A percentile compares a stretch with the other conserved stretches of the same genome.
phyloP scores from a whole-genome alignment of 495 filamentous ascomycete species.

The Penicillium coprophilum region DNA sequence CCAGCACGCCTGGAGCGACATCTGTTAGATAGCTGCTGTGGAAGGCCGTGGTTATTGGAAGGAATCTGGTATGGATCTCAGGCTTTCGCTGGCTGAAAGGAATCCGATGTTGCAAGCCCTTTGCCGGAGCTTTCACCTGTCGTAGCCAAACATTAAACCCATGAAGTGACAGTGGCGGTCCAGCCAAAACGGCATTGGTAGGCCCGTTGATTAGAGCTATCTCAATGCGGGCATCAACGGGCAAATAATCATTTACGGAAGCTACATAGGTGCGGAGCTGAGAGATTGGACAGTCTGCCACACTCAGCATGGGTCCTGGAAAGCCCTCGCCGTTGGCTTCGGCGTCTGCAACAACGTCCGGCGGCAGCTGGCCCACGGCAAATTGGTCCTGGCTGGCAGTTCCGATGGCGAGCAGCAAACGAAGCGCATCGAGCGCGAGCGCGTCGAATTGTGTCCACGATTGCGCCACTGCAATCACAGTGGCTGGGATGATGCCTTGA shows the following conservation, averaged over 20 bases:
- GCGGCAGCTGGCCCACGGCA: background rate
- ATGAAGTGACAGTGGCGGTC: conserved; percentile 19
- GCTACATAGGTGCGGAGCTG: background rate
- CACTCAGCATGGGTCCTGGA: conserved; percentile 4
- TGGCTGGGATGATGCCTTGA: conserved; percentile 31
- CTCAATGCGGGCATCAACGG: background rate
- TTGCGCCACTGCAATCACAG: conserved; percentile 18
- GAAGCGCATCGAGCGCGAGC: conserved; percentile 10
- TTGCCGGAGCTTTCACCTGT: conserved; percentile 96
- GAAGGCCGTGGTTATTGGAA: conserved; percentile 95
- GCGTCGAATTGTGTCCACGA: conserved; percentile 23
- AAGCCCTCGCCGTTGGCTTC: conserved; percentile 25
- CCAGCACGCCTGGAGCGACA: conserved; percentile 75
- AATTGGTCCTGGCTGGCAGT: conserved; percentile 7
- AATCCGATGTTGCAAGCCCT: conserved; percentile 89
- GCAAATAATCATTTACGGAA: background rate
- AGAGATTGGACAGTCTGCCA: background rate
- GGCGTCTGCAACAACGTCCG: conserved; percentile 18
- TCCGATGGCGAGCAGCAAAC: conserved; percentile 23
- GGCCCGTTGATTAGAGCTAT: background rate
- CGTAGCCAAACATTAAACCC: conserved; percentile 73
- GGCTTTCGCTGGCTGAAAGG: conserved; percentile 92
- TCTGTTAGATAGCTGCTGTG: conserved; percentile 83
- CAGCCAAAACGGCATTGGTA: conserved; percentile 28
- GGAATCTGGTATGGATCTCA: conserved; percentile 91